These are phyloP conservation scores for Lipomyces oligophaga DNA, from an alignment of 805 yeast species.

Conservation along the genomic window DNA sequence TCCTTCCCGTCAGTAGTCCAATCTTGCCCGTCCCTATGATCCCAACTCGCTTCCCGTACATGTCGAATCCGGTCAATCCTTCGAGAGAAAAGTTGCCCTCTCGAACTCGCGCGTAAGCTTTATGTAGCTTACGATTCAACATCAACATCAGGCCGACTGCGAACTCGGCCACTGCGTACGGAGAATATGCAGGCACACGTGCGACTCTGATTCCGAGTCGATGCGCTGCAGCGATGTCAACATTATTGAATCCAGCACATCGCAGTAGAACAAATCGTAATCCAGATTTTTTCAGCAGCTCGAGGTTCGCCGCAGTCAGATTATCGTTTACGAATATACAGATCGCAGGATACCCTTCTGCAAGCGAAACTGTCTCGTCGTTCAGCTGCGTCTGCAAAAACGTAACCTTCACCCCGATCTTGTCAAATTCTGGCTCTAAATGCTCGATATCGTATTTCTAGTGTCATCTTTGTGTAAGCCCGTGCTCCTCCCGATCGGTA, in stretches of 20 bases:
- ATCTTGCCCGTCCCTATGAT: conserved; percentile 50
- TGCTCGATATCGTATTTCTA: conserved; percentile 27
- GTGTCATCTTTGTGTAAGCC: not conserved
- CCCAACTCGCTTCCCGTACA: conserved; percentile 44
- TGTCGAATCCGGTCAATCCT: conserved; percentile 32
- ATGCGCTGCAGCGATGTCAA: conserved; percentile 30
- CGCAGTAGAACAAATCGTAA: conserved; percentile 29
- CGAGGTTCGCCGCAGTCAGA: conserved; percentile 19
- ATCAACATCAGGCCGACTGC: conserved; percentile 33
- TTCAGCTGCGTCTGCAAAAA: conserved; percentile 24
- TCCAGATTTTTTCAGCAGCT: conserved; percentile 24
- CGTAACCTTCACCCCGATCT: conserved; percentile 7
- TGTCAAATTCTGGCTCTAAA: conserved; percentile 26
- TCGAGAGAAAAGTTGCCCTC: conserved; percentile 33
- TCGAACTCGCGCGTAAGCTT: conserved; percentile 33
- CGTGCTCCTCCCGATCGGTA: not conserved
- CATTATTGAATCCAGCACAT: conserved; percentile 34
- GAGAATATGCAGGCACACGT: conserved; percentile 34
- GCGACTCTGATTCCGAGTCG: conserved; percentile 30
- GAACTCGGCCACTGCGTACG: conserved; percentile 35
- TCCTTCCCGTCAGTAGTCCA: conserved; percentile 44
- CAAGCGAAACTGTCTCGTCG: conserved; percentile 28
- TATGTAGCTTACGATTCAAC: conserved; percentile 33
- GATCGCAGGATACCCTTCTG: conserved; percentile 29
- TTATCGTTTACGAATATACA: conserved; percentile 32